Percentiles rank a stretch among this genome's conserved stretches.
phyloP scores from a whole-genome alignment of 176 grass and related monocot genomes.

The Eragrostis curvula region DNA sequence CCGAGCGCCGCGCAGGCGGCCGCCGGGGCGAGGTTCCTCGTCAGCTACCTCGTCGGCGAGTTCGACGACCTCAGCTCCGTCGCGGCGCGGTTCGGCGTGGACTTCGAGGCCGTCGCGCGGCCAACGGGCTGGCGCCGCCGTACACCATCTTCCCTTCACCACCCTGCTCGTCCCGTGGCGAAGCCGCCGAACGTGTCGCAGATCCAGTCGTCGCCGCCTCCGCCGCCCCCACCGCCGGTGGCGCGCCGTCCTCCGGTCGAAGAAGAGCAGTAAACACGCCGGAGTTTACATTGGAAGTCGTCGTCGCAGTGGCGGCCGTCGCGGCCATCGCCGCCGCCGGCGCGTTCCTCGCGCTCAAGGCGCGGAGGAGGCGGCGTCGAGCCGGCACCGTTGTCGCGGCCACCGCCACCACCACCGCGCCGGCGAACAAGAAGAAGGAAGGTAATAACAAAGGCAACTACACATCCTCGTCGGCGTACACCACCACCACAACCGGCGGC shows the following conservation, averaged over 20 bases:
- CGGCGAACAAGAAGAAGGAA: conserved; percentile 11
- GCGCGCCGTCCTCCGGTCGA: neutral
- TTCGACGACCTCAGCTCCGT: conserved; percentile 36
- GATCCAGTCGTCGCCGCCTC: conserved; percentile 36
- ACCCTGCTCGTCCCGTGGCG: conserved; percentile 71
- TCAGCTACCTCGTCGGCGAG: conserved; percentile 57
- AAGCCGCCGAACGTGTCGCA: conserved; percentile 46
- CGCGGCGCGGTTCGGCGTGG: conserved; percentile 50
- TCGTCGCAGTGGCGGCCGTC: conserved; percentile 35
- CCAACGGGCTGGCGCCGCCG: conserved; percentile 51
- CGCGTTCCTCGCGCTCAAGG: conserved; percentile 31
- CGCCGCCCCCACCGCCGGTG: conserved; percentile 36
- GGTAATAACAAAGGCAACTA: neutral
- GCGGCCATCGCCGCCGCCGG: neutral
- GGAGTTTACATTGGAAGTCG: conserved; percentile 55
- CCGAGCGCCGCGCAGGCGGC: conserved; percentile 51
- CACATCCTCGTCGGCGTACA: neutral
- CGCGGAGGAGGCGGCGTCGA: conserved; percentile 4
- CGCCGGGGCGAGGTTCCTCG: conserved; percentile 47
- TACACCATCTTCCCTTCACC: conserved; percentile 42
- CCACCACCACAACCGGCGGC: neutral
- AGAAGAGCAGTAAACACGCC: conserved; percentile 28
- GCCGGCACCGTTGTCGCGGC: neutral
- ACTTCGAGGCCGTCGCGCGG: conserved; percentile 7
- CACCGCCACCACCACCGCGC: neutral